Percentiles rank a stretch among this genome's conserved stretches.
Evolutionary conservation across 495 filamentous ascomycete species (phyloP).

Genomic region (Neurospora hispaniola): DNA sequence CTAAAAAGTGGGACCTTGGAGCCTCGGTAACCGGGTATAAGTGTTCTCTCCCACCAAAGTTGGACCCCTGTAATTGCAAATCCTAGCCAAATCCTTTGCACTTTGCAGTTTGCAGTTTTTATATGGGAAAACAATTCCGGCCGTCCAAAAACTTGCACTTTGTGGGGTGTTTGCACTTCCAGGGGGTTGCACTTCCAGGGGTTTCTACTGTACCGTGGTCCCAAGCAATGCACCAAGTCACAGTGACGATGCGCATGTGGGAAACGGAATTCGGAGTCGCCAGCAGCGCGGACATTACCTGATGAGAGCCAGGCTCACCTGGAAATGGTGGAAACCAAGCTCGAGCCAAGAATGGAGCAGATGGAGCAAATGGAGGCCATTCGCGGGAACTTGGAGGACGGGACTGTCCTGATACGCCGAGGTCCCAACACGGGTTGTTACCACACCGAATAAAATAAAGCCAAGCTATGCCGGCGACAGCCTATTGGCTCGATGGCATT

Average conservation of each 20-base stretch:
- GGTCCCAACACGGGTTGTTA: background rate
- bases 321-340: background rate
- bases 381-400: background rate
- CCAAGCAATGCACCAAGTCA: background rate
- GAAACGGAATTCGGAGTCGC: background rate
- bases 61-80: too few relatives aligned
- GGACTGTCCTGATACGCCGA: background rate
- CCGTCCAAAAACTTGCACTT: too few relatives aligned
- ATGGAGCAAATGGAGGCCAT: background rate
- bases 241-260: background rate
- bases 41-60: too few relatives aligned
- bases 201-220: too few relatives aligned
- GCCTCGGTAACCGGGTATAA: too few relatives aligned
- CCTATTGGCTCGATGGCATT: background rate
- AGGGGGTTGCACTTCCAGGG: too few relatives aligned
- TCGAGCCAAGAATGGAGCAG: background rate
- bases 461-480: background rate
- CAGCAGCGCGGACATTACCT: background rate
- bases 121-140: too few relatives aligned
- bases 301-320: background rate
- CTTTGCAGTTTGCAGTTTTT: too few relatives aligned
- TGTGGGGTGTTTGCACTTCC: too few relatives aligned
- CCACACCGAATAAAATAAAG: background rate
- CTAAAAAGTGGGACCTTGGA: too few relatives aligned
- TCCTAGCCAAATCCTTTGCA: too few relatives aligned